These are phyloP conservation scores for Chaetomium strumarium DNA, from an alignment of 2,329 filamentous ascomycete species.

Conservation along the genomic window DNA sequence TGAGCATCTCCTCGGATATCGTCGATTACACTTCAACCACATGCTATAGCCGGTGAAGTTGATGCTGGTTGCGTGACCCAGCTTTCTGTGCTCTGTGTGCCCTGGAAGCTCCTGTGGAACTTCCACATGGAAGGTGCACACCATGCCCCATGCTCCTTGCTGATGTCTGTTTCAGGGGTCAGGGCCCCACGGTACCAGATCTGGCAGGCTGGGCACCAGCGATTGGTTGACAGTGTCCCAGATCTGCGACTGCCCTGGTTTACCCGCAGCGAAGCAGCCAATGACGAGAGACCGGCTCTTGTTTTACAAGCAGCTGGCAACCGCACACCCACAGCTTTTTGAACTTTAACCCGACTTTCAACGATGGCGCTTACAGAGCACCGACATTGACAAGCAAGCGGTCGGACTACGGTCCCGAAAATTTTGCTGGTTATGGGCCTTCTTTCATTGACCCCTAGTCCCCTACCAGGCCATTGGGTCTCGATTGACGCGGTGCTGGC, in stretches of 20 bases:
- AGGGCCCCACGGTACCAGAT: background rate
- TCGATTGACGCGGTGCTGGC: background rate
- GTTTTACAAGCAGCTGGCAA: conserved; percentile 4
- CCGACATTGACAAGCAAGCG: background rate
- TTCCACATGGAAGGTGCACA: background rate
- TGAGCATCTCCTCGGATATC: no score
- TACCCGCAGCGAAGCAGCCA: conserved; percentile 1
- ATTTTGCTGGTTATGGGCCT: background rate
- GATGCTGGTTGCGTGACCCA: no score
- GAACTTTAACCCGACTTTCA: background rate
- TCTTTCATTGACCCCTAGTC: background rate
- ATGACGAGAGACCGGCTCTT: conserved; percentile 10
- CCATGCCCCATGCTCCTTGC: conserved; percentile 3
- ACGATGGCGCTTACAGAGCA: conserved; percentile 3
- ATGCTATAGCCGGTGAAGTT: no score
- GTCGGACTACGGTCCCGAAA: background rate
- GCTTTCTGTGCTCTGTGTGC: no score
- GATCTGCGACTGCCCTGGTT: background rate
- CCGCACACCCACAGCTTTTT: background rate
- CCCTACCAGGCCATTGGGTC: conserved; percentile 4
- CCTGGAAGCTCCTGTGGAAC: background rate
- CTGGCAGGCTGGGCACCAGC: background rate
- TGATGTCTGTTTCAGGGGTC: background rate
- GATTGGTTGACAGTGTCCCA: conserved; percentile 7
- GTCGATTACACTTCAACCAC: no score